Percentiles rank a stretch among this genome's conserved stretches.
Evolutionary conservation across 805 yeast genomes (phyloP).

Genomic region (Lachancea fermentati): DNA sequence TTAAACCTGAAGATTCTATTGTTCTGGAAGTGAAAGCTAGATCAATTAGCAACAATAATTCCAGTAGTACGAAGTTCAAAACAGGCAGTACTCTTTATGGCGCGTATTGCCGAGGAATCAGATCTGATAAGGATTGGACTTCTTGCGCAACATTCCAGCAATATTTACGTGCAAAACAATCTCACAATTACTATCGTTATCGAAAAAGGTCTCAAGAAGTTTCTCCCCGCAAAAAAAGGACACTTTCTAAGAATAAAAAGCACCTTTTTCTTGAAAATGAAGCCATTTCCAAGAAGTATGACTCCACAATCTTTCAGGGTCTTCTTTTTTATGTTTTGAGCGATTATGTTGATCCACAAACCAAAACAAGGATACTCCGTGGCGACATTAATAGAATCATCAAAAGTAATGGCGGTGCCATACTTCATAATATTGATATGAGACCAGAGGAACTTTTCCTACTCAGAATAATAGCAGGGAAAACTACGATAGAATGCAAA

Average conservation of each 20-base stretch:
- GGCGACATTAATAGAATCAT: slow-evolving; percentile 37
- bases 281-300: neutral
- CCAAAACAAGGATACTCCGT: slow-evolving; percentile 25
- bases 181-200: slow-evolving; percentile 12
- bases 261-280: neutral
- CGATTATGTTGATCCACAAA: slow-evolving; percentile 36
- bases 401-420: slow-evolving; percentile 45
- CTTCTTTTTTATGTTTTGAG: slow-evolving; percentile 48
- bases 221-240: slow-evolving; percentile 13
- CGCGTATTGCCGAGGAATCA: slow-evolving; percentile 61
- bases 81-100: slow-evolving; percentile 69
- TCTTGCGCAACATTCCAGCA: slow-evolving; percentile 53
- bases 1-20: slow-evolving; percentile 68
- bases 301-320: slow-evolving; percentile 38
- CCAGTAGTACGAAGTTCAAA: slow-evolving; percentile 44
- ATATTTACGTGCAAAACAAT: slow-evolving; percentile 36
- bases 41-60: slow-evolving; percentile 48
- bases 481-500: slow-evolving; percentile 35
- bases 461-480: slow-evolving; percentile 36
- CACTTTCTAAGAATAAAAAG: neutral
- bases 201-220: slow-evolving; percentile 14
- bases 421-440: slow-evolving; percentile 27
- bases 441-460: slow-evolving; percentile 10
- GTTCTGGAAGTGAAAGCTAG: slow-evolving; percentile 83
- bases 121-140: slow-evolving; percentile 63